Evolutionary conservation across 2,329 filamentous ascomycete genomes (phyloP).

Genomic region (Emmonsia crescens): DNA sequence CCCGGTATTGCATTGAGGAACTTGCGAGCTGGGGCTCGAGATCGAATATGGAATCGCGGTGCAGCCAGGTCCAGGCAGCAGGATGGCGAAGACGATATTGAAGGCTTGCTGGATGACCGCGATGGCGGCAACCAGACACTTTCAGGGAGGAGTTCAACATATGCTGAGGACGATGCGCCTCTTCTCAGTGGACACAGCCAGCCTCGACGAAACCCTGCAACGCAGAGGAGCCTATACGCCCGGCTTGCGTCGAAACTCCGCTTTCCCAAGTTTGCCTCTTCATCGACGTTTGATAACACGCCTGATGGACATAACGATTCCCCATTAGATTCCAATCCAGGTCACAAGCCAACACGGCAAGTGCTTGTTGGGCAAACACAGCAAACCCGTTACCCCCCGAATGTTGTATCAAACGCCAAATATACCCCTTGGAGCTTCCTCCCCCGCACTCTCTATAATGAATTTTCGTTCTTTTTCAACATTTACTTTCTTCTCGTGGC

Average conservation of each 20-base stretch:
- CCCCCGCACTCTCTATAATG: constrained; percentile 89
- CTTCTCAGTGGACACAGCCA: constrained; percentile 46
- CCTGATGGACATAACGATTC: constrained; percentile 16
- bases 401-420: constrained; percentile 92
- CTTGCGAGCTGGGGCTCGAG: constrained; percentile 39
- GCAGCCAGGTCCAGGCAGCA: constrained; percentile 18
- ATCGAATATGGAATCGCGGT: constrained; percentile 29
- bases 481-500: constrained; percentile 97
- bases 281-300: background rate
- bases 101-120: constrained; percentile 55
- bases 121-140: constrained; percentile 45
- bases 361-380: constrained; percentile 68
- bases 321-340: constrained; percentile 22
- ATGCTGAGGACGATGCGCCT: constrained; percentile 62
- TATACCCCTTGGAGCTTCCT: constrained; percentile 93
- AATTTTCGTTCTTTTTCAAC: constrained; percentile 99
- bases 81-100: constrained; percentile 54
- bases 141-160: constrained; percentile 48
- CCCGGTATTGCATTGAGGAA: constrained; percentile 38
- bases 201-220: constrained; percentile 20
- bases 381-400: constrained; percentile 68
- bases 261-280: constrained; percentile 56
- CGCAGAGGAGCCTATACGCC: constrained; percentile 31
- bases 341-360: constrained; percentile 50
- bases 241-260: constrained; percentile 46